Evolutionary conservation across 805 yeast species (phyloP).

Genomic region (Hanseniaspora lachancei): DNA sequence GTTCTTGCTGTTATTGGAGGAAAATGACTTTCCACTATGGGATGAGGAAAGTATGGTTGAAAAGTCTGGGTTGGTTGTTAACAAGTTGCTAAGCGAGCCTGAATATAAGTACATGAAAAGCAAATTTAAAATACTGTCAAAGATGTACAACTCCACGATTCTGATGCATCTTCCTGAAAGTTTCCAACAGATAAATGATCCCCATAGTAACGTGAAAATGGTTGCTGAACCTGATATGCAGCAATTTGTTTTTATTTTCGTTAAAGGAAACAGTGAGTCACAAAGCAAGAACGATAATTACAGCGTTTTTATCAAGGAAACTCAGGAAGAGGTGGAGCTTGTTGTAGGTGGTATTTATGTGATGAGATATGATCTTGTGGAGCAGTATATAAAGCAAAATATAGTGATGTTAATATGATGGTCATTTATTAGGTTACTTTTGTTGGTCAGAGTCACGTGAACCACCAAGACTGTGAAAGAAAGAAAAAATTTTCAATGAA

Average conservation of each 20-base stretch:
- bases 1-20: slow-evolving; percentile 41
- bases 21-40: slow-evolving; percentile 17
- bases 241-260: slow-evolving; percentile 57
- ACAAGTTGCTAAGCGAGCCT: slow-evolving; percentile 35
- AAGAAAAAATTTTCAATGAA: background rate
- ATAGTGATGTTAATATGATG: slow-evolving; percentile 32
- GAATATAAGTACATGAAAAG: slow-evolving; percentile 56
- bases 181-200: slow-evolving; percentile 64
- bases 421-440: background rate
- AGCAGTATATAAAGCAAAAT: slow-evolving; percentile 30
- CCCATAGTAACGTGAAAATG: slow-evolving; percentile 57
- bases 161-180: slow-evolving; percentile 53
- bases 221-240: slow-evolving; percentile 63
- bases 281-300: slow-evolving; percentile 20
- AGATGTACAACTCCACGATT: slow-evolving; percentile 55
- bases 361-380: slow-evolving; percentile 48
- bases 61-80: slow-evolving; percentile 15
- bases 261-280: slow-evolving; percentile 16
- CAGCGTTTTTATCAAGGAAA: slow-evolving; percentile 34
- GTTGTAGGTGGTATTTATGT: slow-evolving; percentile 59
- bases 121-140: slow-evolving; percentile 52
- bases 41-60: slow-evolving; percentile 27
- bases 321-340: slow-evolving; percentile 42
- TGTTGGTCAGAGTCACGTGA: no score
- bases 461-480: no score